Conservation (phyloP, 305 asterid genomes). For the Plantago coronopus region DNA sequence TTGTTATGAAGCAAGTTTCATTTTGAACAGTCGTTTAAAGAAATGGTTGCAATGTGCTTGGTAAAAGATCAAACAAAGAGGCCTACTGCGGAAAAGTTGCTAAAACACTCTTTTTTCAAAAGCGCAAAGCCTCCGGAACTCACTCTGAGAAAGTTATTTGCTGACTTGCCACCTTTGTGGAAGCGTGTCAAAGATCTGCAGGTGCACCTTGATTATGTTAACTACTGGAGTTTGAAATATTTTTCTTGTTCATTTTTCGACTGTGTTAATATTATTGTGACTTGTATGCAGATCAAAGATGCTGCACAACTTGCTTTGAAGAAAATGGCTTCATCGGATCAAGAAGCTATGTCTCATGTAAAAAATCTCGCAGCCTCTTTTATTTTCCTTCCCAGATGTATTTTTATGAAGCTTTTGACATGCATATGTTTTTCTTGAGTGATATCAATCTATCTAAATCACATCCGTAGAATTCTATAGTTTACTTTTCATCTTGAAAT, state of each 20-base stretch:
- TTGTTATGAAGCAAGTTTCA: conserved; percentile 26
- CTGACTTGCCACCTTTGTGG: conserved; percentile 76
- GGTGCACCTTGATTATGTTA: conserved; percentile 37
- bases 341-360: conserved; percentile 64
- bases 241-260: conserved; percentile 11
- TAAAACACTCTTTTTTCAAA: conserved; percentile 80
- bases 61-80: conserved; percentile 93
- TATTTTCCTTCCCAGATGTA: too few species aligned
- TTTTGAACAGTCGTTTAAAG: conserved; percentile 83
- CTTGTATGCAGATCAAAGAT: conserved; percentile 62
- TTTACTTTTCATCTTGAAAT: too few species aligned
- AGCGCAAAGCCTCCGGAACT: conserved; percentile 71
- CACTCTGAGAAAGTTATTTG: conserved; percentile 67
- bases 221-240: conserved; percentile 18
- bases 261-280: conserved; percentile 25
- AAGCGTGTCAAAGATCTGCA: conserved; percentile 84
- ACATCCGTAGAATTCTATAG: too few species aligned
- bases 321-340: conserved; percentile 75
- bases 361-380: too few species aligned
- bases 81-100: conserved; percentile 80
- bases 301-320: conserved; percentile 93
- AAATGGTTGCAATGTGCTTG: conserved; percentile 94
- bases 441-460: too few species aligned
- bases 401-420: too few species aligned
- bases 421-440: too few species aligned